phyloP scores from a whole-genome alignment of 177 flowering plant species.

The Tripterygium wilfordii region DNA sequence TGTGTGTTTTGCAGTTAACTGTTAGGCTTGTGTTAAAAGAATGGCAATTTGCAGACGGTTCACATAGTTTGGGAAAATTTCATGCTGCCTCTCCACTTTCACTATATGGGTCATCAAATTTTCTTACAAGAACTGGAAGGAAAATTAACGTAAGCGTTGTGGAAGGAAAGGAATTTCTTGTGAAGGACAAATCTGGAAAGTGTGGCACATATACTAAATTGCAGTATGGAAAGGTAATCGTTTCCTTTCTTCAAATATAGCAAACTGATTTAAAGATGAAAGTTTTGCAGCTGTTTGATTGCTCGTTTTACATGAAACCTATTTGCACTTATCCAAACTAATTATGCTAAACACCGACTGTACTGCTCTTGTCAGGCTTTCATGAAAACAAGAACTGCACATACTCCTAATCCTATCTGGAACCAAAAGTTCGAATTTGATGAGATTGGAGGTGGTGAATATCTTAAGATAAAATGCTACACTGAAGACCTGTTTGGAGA shows the following conservation, averaged over 20 bases:
- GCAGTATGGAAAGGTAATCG: constrained; percentile 98
- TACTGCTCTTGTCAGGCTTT: constrained; percentile 49
- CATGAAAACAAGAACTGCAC: constrained; percentile 48
- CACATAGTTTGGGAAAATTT: constrained; percentile 38
- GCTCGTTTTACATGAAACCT: too few species aligned
- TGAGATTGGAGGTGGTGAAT: constrained; percentile 81
- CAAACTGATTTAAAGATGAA: too few species aligned
- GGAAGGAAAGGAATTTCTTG: constrained; percentile 67
- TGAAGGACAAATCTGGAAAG: constrained; percentile 63
- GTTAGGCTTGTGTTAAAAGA: constrained; percentile 79
- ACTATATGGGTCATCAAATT: constrained; percentile 42
- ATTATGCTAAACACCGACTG: not conserved
- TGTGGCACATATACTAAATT: constrained; percentile 66
- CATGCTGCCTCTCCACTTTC: constrained; percentile 32
- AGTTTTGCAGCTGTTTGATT: too few species aligned
- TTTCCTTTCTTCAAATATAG: too few species aligned
- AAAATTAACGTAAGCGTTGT: constrained; percentile 60
- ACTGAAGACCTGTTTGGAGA: constrained; percentile 66
- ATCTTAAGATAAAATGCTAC: constrained; percentile 70
- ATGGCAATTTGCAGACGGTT: constrained; percentile 92
- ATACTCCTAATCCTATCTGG: constrained; percentile 57
- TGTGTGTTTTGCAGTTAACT: constrained; percentile 46
- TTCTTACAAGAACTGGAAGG: constrained; percentile 64
- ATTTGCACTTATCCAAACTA: not conserved
- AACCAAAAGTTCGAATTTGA: constrained; percentile 85